Evolutionary conservation across 305 asterid species (phyloP).

Genomic region (Solanum hybrid): DNA sequence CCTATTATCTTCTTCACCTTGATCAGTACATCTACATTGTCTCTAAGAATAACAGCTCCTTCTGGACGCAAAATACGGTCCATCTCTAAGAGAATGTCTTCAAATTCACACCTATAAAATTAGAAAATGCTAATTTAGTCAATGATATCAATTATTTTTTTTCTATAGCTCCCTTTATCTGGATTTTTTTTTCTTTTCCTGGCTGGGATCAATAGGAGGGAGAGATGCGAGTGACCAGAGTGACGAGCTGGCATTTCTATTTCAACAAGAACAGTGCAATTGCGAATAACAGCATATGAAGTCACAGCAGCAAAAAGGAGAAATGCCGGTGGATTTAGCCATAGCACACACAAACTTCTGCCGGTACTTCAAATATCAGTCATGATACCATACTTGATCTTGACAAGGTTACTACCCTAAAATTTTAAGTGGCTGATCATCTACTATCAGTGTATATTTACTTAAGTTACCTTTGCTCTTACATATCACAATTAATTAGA

Average conservation of each 20-base stretch:
- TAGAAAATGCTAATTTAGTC: background rate
- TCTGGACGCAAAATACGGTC: constrained; percentile 90
- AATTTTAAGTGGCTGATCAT: background rate
- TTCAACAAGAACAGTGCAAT: background rate
- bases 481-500: background rate
- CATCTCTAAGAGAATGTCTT: constrained; percentile 85
- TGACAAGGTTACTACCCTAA: background rate
- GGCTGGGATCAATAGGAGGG: background rate
- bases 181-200: background rate
- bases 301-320: background rate
- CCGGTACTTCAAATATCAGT: background rate
- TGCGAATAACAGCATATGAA: background rate
- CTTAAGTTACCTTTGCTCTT: background rate
- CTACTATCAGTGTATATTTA: background rate
- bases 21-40: constrained; percentile 73
- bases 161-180: background rate
- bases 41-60: constrained; percentile 89
- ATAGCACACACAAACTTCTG: background rate
- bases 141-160: too few relatives aligned
- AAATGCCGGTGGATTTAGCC: background rate
- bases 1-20: constrained; percentile 67
- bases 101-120: constrained; percentile 57
- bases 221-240: background rate
- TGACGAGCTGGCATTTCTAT: background rate
- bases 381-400: background rate